Percentiles rank a stretch among this genome's conserved stretches.
These are phyloP conservation scores for Scutellaria barbata DNA, from an alignment of 257 asterid species.

Conservation along the genomic window DNA sequence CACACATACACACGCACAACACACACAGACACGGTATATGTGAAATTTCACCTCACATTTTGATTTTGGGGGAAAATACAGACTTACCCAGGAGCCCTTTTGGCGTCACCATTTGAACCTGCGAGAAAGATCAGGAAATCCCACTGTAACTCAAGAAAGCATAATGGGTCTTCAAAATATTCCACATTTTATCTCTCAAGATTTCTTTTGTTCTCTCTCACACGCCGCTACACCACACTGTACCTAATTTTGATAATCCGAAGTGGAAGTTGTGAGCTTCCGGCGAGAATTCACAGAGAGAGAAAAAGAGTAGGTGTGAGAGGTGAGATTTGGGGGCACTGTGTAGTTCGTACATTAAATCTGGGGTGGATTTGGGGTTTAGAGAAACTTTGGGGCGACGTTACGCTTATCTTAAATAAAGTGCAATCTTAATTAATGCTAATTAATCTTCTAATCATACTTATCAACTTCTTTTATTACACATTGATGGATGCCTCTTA, in stretches of 20 bases:
- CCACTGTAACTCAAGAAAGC: slow-evolving; percentile 54
- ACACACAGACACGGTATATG: slow-evolving; percentile 28
- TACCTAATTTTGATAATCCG: slow-evolving; percentile 34
- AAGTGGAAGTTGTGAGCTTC: slow-evolving; percentile 36
- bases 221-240: slow-evolving; percentile 3
- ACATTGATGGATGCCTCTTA: too few relatives aligned
- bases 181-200: slow-evolving; percentile 45
- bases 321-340: slow-evolving; percentile 49
- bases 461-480: too few relatives aligned
- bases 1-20: slow-evolving; percentile 35
- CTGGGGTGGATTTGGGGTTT: slow-evolving; percentile 53
- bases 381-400: slow-evolving; percentile 61
- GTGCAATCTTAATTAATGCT: slow-evolving; percentile 30
- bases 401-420: slow-evolving; percentile 51
- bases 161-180: slow-evolving; percentile 40
- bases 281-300: slow-evolving; percentile 49
- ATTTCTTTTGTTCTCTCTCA: slow-evolving; percentile 20
- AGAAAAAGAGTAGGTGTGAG: slow-evolving; percentile 34
- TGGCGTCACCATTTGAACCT: slow-evolving; percentile 41
- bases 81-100: slow-evolving; percentile 53
- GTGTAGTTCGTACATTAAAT: slow-evolving; percentile 42
- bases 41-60: slow-evolving; percentile 62
- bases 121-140: slow-evolving; percentile 59
- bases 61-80: slow-evolving; percentile 35
- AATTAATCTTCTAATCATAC: too few relatives aligned